Evolutionary conservation across 2,329 filamentous ascomycete species (phyloP), one percentile per base, ranked within the genome.

Genomic region (Beauveria medogensis): DNA sequence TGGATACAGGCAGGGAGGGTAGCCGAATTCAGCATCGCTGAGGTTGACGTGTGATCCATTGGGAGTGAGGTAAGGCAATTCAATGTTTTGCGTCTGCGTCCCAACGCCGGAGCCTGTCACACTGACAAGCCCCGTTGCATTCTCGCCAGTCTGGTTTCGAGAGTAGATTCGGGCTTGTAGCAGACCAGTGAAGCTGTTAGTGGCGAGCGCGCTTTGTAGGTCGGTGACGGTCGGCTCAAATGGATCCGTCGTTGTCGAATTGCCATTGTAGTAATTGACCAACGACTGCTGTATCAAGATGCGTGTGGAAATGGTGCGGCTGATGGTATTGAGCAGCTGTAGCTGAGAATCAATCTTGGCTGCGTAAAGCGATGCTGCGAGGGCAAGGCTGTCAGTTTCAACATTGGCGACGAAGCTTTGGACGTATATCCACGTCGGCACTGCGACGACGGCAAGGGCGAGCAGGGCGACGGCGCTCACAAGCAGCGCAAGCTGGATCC

Each of bases 331-430:
- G 66, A 96, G 84, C 56, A 96, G 81, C 56, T 90, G 80, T 60
- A 97, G 82, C 70, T 91, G 89, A 57, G 90, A 88, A 6, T 88
- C 80, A 64, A 97, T 82, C 70, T 93, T 88, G 34, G 89, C 86
- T 22, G 92, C 88, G 73, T 96, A 96, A 70, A 96, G 85, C 3
- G 89, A 92, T 7, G 92, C 92, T 1, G 91, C 91, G 64, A 96
- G 80, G 28, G 86, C 78, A 53, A 97, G 83, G 56, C 87, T 83
- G 56, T 83, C 80, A 14, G 83, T 74, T 70, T 81, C 77, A 65
- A 85, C 78, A 56, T 74, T 69, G 65, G 77, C 65, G 64, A 84
- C 81, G 67, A 82, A 83, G 62, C 74, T 71, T 67, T 83, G 79
- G 68, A 84, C 81, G 65, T 79, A 84, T 61, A 84, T 72, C 81